These are phyloP conservation scores for Hypericum androsaemum DNA, from an alignment of 345 rosid species.

Conservation along the genomic window DNA sequence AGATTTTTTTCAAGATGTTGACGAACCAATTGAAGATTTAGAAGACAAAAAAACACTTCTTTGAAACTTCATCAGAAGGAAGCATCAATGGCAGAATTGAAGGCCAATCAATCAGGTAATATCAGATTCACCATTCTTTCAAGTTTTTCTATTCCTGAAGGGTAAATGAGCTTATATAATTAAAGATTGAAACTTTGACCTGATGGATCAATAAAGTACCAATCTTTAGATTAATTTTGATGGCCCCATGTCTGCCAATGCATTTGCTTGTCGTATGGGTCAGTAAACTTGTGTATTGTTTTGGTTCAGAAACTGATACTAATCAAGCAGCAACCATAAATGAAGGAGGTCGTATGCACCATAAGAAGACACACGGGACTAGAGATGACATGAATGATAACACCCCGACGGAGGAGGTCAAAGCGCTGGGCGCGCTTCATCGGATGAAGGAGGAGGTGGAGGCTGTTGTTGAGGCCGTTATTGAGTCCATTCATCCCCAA, in stretches of 20 bases:
- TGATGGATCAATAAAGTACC: too few species aligned
- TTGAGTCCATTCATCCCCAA: too few species aligned
- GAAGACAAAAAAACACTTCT: too few species aligned
- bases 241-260: too few species aligned
- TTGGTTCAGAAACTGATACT: background rate
- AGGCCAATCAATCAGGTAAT: constrained; percentile 3
- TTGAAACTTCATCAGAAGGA: background rate
- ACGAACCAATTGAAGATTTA: background rate
- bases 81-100: constrained; percentile 12
- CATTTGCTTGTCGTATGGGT: too few species aligned
- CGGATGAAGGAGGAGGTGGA: constrained; percentile 44
- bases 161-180: too few species aligned
- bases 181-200: too few species aligned
- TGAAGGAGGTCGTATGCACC: constrained; percentile 21
- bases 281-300: too few species aligned
- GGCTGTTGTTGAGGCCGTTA: constrained; percentile 34
- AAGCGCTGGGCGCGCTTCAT: constrained; percentile 38
- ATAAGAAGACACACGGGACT: constrained; percentile 40
- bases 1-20: too few species aligned
- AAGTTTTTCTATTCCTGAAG: too few species aligned
- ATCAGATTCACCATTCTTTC: background rate
- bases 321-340: constrained; percentile 23
- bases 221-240: too few species aligned
- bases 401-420: constrained; percentile 33
- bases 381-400: constrained; percentile 41